Conservation (phyloP, 164 flowering plant genomes). For the Euptelea pleiosperma region DNA sequence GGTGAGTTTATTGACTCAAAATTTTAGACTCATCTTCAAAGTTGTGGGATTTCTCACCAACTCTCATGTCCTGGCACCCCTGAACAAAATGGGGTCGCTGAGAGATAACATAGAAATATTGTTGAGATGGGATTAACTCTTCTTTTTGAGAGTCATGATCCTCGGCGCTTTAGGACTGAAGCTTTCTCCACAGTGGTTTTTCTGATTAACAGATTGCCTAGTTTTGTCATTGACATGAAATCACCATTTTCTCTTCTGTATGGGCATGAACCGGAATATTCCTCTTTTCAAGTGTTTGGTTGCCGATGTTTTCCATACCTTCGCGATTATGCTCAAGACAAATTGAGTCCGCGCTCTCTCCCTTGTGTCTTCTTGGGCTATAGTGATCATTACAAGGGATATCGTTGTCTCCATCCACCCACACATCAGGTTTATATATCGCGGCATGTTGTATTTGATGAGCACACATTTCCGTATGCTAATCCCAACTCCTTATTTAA, state of each 20-base stretch:
- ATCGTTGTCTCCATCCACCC: neutral
- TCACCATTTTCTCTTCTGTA: neutral
- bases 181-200: neutral
- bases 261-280: neutral
- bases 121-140: neutral
- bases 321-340: neutral
- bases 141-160: neutral
- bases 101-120: slow-evolving; percentile 5
- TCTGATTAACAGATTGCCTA: neutral
- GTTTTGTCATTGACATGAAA: neutral
- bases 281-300: neutral
- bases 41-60: neutral
- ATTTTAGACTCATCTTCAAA: neutral
- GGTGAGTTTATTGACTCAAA: neutral
- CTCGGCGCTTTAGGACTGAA: neutral
- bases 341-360: neutral
- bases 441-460: neutral
- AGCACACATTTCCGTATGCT: neutral
- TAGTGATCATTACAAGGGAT: neutral
- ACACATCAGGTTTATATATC: neutral
- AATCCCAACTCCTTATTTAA: no score
- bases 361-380: neutral
- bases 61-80: slow-evolving; percentile 3
- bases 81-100: slow-evolving; percentile 8
- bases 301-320: neutral